Evolutionary conservation across 2,329 filamentous ascomycete genomes (phyloP).

Genomic region (Aspergillus sp.): DNA sequence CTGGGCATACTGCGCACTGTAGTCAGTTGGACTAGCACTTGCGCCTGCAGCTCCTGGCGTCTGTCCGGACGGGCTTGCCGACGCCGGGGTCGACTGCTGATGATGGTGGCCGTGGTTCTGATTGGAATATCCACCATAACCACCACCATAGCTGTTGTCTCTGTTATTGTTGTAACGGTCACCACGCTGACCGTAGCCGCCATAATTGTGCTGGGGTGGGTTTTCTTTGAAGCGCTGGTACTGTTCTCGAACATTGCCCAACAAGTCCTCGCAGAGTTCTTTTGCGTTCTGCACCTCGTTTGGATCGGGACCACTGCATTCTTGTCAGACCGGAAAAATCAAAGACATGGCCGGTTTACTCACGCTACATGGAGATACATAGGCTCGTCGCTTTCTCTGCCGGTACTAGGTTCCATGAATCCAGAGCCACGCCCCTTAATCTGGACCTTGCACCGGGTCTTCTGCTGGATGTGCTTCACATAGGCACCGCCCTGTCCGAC

Average conservation of each 20-base stretch:
- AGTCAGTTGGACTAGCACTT: constrained; percentile 52
- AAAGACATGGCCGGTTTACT: constrained; percentile 38
- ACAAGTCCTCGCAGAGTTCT: constrained; percentile 80
- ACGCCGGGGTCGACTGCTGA: constrained; percentile 39
- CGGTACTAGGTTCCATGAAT: constrained; percentile 85
- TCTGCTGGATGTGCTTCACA: constrained; percentile 96
- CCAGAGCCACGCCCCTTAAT: constrained; percentile 96
- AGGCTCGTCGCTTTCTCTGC: constrained; percentile 84
- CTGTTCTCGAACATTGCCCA: constrained; percentile 79
- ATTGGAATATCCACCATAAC: constrained; percentile 30
- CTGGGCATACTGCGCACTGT: constrained; percentile 76
- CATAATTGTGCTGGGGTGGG: constrained; percentile 62
- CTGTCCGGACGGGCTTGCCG: constrained; percentile 41
- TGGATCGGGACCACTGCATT: constrained; percentile 72
- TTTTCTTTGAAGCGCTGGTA: constrained; percentile 89
- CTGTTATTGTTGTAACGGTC: constrained; percentile 42
- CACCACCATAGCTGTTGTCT: constrained; percentile 35
- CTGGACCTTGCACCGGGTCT: constrained; percentile 91
- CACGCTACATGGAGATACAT: constrained; percentile 97
- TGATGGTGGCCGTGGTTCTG: constrained; percentile 23
- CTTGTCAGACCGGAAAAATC: constrained; percentile 21
- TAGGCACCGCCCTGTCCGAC: constrained; percentile 92
- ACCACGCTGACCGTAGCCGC: constrained; percentile 52
- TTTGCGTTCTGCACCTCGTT: constrained; percentile 83
- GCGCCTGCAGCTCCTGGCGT: constrained; percentile 19